Evolutionary conservation across 2,329 filamentous ascomycete species (phyloP).

Genomic region (Colletotrichum magnum): DNA sequence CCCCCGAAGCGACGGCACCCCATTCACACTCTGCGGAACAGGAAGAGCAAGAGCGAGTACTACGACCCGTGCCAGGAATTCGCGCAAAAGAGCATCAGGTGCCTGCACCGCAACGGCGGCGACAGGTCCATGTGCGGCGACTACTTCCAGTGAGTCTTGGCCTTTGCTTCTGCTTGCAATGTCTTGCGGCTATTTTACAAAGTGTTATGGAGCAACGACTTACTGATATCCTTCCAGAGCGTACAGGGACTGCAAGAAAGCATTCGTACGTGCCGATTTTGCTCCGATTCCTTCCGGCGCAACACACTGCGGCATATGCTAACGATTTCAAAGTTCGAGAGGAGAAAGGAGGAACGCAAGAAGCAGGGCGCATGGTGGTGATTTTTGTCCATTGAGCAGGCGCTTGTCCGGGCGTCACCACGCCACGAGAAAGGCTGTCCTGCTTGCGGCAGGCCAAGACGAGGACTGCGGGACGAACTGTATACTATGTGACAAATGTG

Average conservation of each 20-base stretch:
- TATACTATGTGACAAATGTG: slow-evolving; percentile 29
- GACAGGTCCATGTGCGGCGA: slow-evolving; percentile 92
- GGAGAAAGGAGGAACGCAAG: slow-evolving; percentile 46
- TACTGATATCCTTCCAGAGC: slow-evolving; percentile 68
- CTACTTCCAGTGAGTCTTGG: slow-evolving; percentile 86
- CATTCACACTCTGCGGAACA: slow-evolving; percentile 53
- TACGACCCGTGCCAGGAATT: slow-evolving; percentile 97
- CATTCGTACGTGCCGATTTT: slow-evolving; percentile 76
- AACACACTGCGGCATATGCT: neutral
- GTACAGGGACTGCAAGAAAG: slow-evolving; percentile 94
- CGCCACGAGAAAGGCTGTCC: too few relatives aligned
- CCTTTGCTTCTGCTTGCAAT: neutral
- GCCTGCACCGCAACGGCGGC: slow-evolving; percentile 88
- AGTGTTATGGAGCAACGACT: neutral
- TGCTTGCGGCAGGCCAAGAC: neutral
- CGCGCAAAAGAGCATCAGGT: slow-evolving; percentile 86
- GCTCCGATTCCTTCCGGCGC: neutral
- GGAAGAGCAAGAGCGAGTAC: slow-evolving; percentile 90
- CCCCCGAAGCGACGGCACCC: neutral
- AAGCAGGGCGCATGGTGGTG: slow-evolving; percentile 44
- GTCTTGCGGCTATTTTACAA: too few relatives aligned
- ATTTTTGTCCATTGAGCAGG: neutral
- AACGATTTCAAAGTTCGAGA: slow-evolving; percentile 45
- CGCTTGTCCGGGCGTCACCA: too few relatives aligned
- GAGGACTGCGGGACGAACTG: slow-evolving; percentile 5